Base-by-base conservation (phyloP, 768 basidiomycete species). In the Lepiota venenata region DNA sequence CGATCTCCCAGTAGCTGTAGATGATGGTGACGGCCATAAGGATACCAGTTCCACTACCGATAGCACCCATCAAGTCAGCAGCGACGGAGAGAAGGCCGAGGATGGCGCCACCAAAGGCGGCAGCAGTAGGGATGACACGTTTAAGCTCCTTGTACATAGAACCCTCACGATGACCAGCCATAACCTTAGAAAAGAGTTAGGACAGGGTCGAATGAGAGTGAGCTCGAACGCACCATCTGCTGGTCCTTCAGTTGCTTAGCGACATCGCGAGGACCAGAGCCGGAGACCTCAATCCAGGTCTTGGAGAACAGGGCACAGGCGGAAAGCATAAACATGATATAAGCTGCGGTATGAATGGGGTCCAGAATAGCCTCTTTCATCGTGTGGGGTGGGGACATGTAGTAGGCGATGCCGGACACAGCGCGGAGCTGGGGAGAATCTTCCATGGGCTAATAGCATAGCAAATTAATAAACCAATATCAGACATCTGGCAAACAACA, bases 101-200 rank as follows among this genome's bases (percentile, higher is more conserved):
- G 56, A 94, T 92, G n/a, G 95, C 97, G 36, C 96, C 96, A 41
- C 97, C 96, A 58, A 98, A 92, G 0, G 95, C 93, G 20, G 96
- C 97, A 11, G 97, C 96, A 18, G 95, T 98, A 1, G 97, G 97
- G 59, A 99, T 97, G 58, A 98, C 89, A 41, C 93, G 83, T 78
- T 98, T 99, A 57, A 99, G 83, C 68, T 98, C 97, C 76, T 98
- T 99, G 80, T 98, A 99, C 91, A 98, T 96, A 29, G 89, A 93
- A 14, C 90, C 93, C 68, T 99, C 97, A 61, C 94, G 88, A 70
- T 98, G 95, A 55, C 92, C 84, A 2, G 86, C 84, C 86, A 88
- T 87, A 41, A 88, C 84, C 85, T 86, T 20, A 44, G 12, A 9
- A 53, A 51, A 39, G 32, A 29, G 47, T 18, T 25, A 38, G 5